Percentiles rank a stretch among this genome's conserved stretches.
phyloP scores from a whole-genome alignment of 139 green algal species.

The Chlamydomonas asymmetrica region DNA sequence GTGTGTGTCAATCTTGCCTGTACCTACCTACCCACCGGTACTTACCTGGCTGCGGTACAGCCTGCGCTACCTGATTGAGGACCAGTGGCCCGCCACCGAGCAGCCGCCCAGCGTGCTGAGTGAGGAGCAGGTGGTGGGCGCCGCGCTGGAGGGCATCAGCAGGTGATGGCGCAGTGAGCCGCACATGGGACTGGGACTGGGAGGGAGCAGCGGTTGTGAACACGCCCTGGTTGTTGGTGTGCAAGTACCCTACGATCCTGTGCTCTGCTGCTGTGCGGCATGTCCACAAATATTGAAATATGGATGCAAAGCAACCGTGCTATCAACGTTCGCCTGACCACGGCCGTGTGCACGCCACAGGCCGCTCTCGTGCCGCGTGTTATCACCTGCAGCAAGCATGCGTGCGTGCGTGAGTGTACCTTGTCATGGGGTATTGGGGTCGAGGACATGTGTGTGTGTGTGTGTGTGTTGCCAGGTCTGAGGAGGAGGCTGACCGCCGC shows the following conservation, averaged over 20 bases:
- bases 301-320: background rate
- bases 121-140: conserved; percentile 44
- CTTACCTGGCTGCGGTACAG: no score
- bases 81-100: conserved; percentile 40
- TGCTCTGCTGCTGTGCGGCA: no score
- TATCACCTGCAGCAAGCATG: background rate
- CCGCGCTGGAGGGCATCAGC: conserved; percentile 39
- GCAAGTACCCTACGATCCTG: no score
- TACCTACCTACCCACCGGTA: no score
- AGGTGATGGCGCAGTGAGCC: no score
- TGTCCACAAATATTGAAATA: background rate
- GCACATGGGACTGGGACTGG: no score
- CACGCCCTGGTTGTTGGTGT: no score
- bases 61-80: conserved; percentile 49
- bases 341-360: background rate
- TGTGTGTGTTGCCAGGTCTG: conserved; percentile 31
- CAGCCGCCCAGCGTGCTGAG: conserved; percentile 7
- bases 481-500: conserved; percentile 55
- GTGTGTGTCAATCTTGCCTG: no score
- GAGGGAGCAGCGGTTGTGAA: no score
- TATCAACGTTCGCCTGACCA: background rate
- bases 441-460: background rate
- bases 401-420: background rate
- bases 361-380: background rate
- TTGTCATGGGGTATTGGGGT: background rate